Evolutionary conservation across 2,329 filamentous ascomycete genomes (phyloP).

Genomic region (Didymosphaeria variabile): DNA sequence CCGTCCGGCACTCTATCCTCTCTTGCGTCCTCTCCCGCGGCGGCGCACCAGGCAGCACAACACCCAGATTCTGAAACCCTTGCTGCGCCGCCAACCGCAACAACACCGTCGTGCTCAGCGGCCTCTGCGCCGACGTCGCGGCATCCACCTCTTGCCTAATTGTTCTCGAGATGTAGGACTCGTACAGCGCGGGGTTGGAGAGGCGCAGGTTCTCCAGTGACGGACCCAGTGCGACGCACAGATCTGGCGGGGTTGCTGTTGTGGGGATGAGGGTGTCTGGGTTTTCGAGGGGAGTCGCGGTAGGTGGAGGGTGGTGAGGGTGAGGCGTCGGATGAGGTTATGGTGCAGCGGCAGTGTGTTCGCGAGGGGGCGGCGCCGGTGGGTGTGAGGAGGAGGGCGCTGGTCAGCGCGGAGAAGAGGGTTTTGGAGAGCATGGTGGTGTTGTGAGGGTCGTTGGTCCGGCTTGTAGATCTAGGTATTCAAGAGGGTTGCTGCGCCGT

Average conservation of each 20-base stretch:
- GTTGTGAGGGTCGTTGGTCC: neutral
- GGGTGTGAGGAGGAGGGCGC: slow-evolving; percentile 23
- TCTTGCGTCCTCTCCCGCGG: neutral
- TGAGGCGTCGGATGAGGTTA: slow-evolving; percentile 22
- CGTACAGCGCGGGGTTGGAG: slow-evolving; percentile 38
- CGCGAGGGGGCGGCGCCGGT: slow-evolving; percentile 33
- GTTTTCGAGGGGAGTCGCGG: slow-evolving; percentile 12
- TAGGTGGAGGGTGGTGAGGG: slow-evolving; percentile 15
- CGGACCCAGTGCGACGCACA: slow-evolving; percentile 35
- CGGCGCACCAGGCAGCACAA: slow-evolving; percentile 15
- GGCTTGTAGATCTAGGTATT: too few species aligned
- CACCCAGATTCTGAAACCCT: slow-evolving; percentile 13
- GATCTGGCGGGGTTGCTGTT: slow-evolving; percentile 26
- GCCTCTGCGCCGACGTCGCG: slow-evolving; percentile 18
- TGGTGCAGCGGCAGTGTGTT: slow-evolving; percentile 42
- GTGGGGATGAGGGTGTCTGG: slow-evolving; percentile 25
- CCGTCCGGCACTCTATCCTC: slow-evolving; percentile 31
- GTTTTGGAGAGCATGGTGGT: neutral
- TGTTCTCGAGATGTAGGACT: slow-evolving; percentile 29
- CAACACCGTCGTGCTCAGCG: slow-evolving; percentile 32
- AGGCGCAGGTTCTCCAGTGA: slow-evolving; percentile 38
- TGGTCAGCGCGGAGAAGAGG: slow-evolving; percentile 4
- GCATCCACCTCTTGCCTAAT: neutral
- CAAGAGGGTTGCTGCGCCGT: too few species aligned
- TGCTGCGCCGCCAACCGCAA: slow-evolving; percentile 22